A percentile compares a stretch with the other conserved stretches of the same genome.
Evolutionary conservation across 306 rosid species (phyloP).

Genomic region (Cicer yamashitae): DNA sequence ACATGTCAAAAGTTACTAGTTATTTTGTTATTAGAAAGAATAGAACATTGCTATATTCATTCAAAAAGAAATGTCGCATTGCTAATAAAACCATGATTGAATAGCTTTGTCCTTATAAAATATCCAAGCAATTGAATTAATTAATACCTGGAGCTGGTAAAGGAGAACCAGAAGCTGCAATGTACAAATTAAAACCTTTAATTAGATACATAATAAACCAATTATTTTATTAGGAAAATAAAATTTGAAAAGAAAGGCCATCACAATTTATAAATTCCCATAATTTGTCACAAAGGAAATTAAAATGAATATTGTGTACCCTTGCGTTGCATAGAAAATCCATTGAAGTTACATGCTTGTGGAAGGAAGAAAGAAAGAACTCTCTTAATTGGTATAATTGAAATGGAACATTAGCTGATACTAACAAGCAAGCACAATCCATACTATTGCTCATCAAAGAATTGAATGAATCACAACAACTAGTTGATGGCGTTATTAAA

Average conservation of each 20-base stretch:
- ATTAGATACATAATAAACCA: background rate
- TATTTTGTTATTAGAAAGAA: no score
- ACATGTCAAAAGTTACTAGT: no score
- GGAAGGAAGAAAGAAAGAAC: slow-evolving; percentile 57
- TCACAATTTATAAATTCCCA: background rate
- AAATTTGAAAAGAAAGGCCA: background rate
- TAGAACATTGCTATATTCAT: no score
- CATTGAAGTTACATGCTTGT: slow-evolving; percentile 54
- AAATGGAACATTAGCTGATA: slow-evolving; percentile 65
- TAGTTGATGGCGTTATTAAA: slow-evolving; percentile 42
- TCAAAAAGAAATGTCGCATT: no score
- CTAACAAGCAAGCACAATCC: slow-evolving; percentile 74
- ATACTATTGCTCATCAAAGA: slow-evolving; percentile 44
- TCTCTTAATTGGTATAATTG: slow-evolving; percentile 55
- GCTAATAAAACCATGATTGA: no score
- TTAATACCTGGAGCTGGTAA: slow-evolving; percentile 70
- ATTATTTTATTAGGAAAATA: background rate
- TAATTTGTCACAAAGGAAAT: background rate
- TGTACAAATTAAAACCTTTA: slow-evolving; percentile 8
- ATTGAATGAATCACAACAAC: slow-evolving; percentile 60
- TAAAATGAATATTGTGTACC: slow-evolving; percentile 40
- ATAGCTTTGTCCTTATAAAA: no score
- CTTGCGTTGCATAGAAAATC: slow-evolving; percentile 58
- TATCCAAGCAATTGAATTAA: background rate
- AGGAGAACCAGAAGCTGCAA: slow-evolving; percentile 68